Evolutionary conservation across 805 yeast species (phyloP).

Genomic region (Starmerella floris): DNA sequence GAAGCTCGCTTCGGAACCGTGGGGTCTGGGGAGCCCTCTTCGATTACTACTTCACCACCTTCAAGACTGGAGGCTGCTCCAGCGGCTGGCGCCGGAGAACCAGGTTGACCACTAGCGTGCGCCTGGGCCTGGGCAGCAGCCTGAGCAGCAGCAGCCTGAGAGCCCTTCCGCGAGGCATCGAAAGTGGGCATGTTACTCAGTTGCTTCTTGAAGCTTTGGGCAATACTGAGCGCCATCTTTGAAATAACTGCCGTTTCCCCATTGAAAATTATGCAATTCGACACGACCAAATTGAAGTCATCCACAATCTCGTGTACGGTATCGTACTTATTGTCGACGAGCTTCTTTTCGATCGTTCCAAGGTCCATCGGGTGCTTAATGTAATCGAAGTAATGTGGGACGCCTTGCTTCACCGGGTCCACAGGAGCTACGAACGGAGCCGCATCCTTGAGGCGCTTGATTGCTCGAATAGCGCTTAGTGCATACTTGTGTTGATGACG

Average conservation of each 20-base stretch:
- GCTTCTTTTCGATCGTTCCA: constrained; percentile 74
- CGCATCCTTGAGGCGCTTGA: constrained; percentile 84
- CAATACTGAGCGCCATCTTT: constrained; percentile 81
- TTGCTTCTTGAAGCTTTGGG: constrained; percentile 86
- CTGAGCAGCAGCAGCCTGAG: constrained; percentile 28
- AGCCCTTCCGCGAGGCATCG: constrained; percentile 23
- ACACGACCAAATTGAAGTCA: constrained; percentile 75
- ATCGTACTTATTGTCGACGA: constrained; percentile 56
- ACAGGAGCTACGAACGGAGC: constrained; percentile 82
- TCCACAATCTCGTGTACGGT: constrained; percentile 52
- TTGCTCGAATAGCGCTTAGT: constrained; percentile 63
- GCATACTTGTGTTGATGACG: constrained; percentile 75
- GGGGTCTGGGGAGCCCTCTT: background rate
- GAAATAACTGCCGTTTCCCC: constrained; percentile 75
- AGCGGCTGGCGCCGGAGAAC: background rate
- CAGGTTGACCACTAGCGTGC: constrained; percentile 1
- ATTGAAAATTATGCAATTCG: constrained; percentile 70
- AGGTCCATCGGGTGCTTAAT: constrained; percentile 87
- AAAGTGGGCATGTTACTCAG: constrained; percentile 78
- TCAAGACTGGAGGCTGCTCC: background rate
- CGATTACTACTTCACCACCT: no score
- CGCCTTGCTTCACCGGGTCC: constrained; percentile 72
- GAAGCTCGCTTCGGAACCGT: background rate
- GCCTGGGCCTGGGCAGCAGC: constrained; percentile 21
- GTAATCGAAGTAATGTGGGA: constrained; percentile 78